phyloP scores from a whole-genome alignment of 1,284 basidiomycete genomes.

The Trametes hirsuta region DNA sequence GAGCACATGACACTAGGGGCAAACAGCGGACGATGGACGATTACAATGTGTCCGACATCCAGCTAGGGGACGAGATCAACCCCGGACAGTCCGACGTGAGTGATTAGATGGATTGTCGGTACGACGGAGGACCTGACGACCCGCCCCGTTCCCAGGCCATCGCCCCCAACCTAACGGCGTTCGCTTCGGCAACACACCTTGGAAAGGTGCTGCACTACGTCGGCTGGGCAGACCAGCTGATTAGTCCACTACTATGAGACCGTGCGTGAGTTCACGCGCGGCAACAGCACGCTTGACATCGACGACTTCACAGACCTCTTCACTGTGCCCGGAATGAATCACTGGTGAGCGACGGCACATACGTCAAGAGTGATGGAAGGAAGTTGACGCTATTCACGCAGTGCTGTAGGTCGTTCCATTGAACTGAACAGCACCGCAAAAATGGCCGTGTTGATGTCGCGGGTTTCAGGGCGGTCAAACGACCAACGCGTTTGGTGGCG shows the following conservation, averaged over 20 bases:
- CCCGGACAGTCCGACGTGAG: slow-evolving; percentile 24
- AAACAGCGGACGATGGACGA: slow-evolving; percentile 20
- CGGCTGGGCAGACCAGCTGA: slow-evolving; percentile 36
- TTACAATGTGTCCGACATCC: slow-evolving; percentile 21
- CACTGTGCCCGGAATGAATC: slow-evolving; percentile 45
- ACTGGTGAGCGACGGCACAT: slow-evolving; percentile 33
- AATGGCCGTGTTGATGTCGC: not conserved
- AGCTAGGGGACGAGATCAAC: slow-evolving; percentile 24
- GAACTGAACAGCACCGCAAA: too few species aligned
- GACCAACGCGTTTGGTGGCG: slow-evolving; percentile 27
- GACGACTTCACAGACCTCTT: slow-evolving; percentile 44
- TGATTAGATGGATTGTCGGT: not conserved
- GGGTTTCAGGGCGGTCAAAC: slow-evolving; percentile 22
- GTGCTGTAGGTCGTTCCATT: not conserved
- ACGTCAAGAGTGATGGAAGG: too few species aligned
- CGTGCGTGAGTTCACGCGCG: slow-evolving; percentile 32
- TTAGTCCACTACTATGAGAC: slow-evolving; percentile 42
- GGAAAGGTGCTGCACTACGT: slow-evolving; percentile 39
- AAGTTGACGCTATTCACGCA: not conserved
- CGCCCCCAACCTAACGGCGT: slow-evolving; percentile 32
- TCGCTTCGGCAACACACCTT: slow-evolving; percentile 28
- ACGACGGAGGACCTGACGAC: not conserved
- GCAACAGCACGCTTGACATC: slow-evolving; percentile 28
- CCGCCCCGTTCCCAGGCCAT: slow-evolving; percentile 21
- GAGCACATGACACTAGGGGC: slow-evolving; percentile 13